phyloP scores from a whole-genome alignment of 352 stramenopile genomes.

The Thalassiosira hispida region DNA sequence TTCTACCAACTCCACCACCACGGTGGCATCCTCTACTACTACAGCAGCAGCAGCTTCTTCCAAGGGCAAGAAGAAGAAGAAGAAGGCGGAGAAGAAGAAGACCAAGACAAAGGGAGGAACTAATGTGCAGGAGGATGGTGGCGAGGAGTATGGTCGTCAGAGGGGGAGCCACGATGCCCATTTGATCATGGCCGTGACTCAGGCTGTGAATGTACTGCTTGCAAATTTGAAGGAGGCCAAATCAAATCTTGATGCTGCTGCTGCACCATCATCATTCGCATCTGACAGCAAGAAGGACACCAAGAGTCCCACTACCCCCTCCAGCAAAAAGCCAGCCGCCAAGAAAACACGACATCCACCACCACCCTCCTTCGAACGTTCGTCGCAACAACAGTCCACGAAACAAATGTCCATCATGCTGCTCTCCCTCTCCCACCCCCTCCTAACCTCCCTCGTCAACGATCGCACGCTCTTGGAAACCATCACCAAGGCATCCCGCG shows the following conservation, averaged over 20 bases:
- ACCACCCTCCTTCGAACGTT: no score
- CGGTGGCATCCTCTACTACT: background rate
- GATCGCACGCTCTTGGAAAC: conserved; percentile 35
- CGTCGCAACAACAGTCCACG: background rate
- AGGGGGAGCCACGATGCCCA: conserved; percentile 34
- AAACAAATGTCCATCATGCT: conserved; percentile 9
- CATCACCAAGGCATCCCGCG: conserved; percentile 35
- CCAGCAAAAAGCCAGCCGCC: no score
- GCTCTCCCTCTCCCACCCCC: conserved; percentile 23
- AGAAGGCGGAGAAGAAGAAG: background rate
- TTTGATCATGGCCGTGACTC: conserved; percentile 45
- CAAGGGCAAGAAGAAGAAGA: conserved; percentile 18
- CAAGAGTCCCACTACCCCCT: no score
- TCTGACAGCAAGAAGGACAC: no score
- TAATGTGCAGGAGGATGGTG: background rate
- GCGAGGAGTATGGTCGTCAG: background rate
- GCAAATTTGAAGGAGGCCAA: conserved; percentile 6
- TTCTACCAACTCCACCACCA: no score
- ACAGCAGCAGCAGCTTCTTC: no score
- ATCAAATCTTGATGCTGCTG: background rate
- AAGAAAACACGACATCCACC: no score
- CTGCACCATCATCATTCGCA: background rate
- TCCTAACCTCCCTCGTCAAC: conserved; percentile 28
- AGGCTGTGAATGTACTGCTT: conserved; percentile 47
- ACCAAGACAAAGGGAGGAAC: background rate